Evolutionary conservation across 495 filamentous ascomycete species (phyloP).

Genomic region (Baudoinia panamericana): DNA sequence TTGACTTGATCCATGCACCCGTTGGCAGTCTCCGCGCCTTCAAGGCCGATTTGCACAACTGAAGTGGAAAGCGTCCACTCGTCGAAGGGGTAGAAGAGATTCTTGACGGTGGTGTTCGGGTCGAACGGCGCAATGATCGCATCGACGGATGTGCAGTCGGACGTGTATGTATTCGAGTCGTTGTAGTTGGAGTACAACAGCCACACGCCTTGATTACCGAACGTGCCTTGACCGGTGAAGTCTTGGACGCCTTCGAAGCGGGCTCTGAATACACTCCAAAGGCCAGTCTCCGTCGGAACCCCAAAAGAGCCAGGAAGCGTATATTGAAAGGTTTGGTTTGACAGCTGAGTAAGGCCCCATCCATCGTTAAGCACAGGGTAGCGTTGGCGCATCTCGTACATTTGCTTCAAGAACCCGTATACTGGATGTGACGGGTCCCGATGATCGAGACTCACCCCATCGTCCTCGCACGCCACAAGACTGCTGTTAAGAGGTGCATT

Average conservation of each 20-base stretch:
- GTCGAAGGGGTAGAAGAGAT: conserved; percentile 54
- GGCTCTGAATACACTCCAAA: conserved; percentile 52
- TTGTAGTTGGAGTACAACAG: conserved; percentile 54
- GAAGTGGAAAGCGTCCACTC: conserved; percentile 36
- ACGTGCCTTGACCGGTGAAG: conserved; percentile 27
- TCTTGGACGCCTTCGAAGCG: conserved; percentile 40
- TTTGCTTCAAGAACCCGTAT: conserved; percentile 53
- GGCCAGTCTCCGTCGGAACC: conserved; percentile 47
- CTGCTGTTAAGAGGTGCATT: conserved; percentile 47
- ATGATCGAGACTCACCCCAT: conserved; percentile 47
- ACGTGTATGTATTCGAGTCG: conserved; percentile 42
- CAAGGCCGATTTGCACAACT: conserved; percentile 31
- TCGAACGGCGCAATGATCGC: conserved; percentile 49
- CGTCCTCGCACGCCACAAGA: conserved; percentile 46
- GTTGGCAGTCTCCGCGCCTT: conserved; percentile 35
- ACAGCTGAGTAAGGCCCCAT: conserved; percentile 45
- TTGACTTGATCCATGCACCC: conserved; percentile 45
- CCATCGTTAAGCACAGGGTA: conserved; percentile 54
- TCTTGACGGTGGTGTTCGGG: conserved; percentile 44
- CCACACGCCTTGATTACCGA: conserved; percentile 48
- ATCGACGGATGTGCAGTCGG: conserved; percentile 40
- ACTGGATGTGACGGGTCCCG: conserved; percentile 56
- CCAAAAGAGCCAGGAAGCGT: conserved; percentile 42
- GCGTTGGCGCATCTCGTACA: conserved; percentile 48
- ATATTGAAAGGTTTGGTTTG: conserved; percentile 43